These are phyloP conservation scores for Sarcodon aspratus DNA, from an alignment of 768 basidiomycete genomes.

Conservation along the genomic window DNA sequence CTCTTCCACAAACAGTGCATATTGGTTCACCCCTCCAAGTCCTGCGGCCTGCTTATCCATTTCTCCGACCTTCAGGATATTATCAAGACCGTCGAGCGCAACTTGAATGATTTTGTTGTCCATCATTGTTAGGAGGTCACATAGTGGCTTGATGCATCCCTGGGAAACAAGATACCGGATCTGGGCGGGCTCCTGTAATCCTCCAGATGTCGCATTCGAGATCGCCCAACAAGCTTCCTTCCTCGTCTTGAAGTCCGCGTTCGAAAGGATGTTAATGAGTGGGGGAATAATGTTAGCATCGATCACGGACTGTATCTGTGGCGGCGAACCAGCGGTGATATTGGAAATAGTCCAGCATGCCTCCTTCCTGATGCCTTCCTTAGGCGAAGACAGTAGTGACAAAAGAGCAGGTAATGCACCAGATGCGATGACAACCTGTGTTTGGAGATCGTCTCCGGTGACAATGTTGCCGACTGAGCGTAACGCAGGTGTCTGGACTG, in stretches of 20 bases:
- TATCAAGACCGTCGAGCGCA: conserved; percentile 95
- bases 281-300: conserved; percentile 98
- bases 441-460: conserved; percentile 98
- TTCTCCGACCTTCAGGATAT: conserved; percentile 96
- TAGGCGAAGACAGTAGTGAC: conserved; percentile 86
- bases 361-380: conserved; percentile 98
- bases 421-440: conserved; percentile 97
- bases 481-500: conserved; percentile 96
- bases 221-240: conserved; percentile 99
- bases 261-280: conserved; percentile 93
- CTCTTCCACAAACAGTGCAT: conserved; percentile 92
- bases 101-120: conserved; percentile 99
- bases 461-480: conserved; percentile 99
- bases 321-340: conserved; percentile 92
- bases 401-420: conserved; percentile 94
- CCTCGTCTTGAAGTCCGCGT: conserved; percentile 98
- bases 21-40: conserved; percentile 80
- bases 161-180: conserved; percentile 97
- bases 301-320: conserved; percentile 94
- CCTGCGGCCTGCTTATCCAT: conserved; percentile 79
- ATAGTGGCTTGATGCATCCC: conserved; percentile 97
- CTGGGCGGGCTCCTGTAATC: conserved; percentile 90
- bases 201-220: conserved; percentile 97
- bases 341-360: conserved; percentile 99
- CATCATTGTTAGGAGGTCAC: conserved; percentile 94